These are phyloP conservation scores for Suhomyces bolitotheri DNA, from an alignment of 1,139 yeast genomes.

Conservation along the genomic window DNA sequence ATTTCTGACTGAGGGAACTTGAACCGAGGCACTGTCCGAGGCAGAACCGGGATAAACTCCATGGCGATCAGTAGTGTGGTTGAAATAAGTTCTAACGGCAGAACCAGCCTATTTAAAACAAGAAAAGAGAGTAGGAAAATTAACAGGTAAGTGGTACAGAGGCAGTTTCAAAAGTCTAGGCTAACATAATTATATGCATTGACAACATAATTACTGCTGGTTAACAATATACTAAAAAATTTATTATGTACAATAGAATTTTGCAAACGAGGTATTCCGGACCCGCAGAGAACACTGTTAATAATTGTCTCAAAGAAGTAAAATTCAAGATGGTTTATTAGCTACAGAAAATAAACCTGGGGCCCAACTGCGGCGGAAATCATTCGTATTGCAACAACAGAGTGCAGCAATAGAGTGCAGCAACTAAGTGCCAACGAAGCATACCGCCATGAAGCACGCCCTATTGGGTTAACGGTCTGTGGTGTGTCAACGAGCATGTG, in stretches of 20 bases:
- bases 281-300: conserved; percentile 2
- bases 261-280: conserved; percentile 4
- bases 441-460: no score
- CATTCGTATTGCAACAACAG: conserved; percentile 1
- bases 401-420: no score
- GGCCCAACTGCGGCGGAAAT: conserved; percentile 1
- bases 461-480: no score
- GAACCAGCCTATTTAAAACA: no score
- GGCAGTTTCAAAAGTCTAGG: no score
- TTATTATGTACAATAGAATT: conserved; percentile 1
- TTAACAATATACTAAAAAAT: conserved; percentile 4
- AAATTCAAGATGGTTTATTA: background rate
- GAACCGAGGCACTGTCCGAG: conserved; percentile 7
- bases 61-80: conserved; percentile 1
- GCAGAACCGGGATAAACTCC: conserved; percentile 3
- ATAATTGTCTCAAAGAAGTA: conserved; percentile 3
- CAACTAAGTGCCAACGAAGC: no score
- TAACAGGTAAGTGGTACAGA: no score
- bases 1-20: conserved; percentile 18
- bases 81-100: background rate
- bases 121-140: background rate
- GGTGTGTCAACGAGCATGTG: no score
- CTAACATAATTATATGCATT: background rate
- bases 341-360: background rate
- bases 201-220: background rate